A percentile compares a stretch with the other conserved stretches of the same genome.
Evolutionary conservation across 208 protist genomes (phyloP).

Genomic region (Trypanosoma caninum): DNA sequence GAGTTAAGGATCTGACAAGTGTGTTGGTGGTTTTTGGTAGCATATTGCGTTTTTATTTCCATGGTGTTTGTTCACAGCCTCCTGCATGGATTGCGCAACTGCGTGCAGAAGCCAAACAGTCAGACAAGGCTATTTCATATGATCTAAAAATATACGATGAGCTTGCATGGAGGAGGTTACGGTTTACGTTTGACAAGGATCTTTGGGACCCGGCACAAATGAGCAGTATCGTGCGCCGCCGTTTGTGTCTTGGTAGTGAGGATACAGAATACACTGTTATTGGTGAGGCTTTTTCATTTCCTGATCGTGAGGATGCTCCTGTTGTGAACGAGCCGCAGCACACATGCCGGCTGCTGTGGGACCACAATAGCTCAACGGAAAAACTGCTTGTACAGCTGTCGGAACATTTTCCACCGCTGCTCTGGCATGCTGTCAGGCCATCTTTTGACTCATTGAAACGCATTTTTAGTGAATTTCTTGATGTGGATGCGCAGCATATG

Average conservation of each 20-base stretch:
- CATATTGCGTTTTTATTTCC: neutral
- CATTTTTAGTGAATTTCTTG: conserved; percentile 88
- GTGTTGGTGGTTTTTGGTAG: neutral
- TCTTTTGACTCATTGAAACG: conserved; percentile 66
- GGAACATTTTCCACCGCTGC: conserved; percentile 82
- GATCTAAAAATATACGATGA: conserved; percentile 90
- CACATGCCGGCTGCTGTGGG: conserved; percentile 80
- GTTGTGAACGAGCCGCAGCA: conserved; percentile 86
- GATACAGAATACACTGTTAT: conserved; percentile 89
- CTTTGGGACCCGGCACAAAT: conserved; percentile 76
- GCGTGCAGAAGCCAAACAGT: conserved; percentile 58
- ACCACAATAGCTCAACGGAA: conserved; percentile 84
- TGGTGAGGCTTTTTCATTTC: conserved; percentile 90
- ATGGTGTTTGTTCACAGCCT: neutral
- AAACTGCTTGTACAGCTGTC: conserved; percentile 91
- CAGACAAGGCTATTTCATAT: conserved; percentile 75
- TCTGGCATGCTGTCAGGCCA: conserved; percentile 90
- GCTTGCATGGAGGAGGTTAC: conserved; percentile 69
- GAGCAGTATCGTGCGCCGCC: conserved; percentile 73
- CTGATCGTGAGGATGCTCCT: conserved; percentile 86
- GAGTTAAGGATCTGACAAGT: neutral
- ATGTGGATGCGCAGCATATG: conserved; percentile 89
- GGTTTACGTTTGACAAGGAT: conserved; percentile 81
- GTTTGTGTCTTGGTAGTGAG: conserved; percentile 78
- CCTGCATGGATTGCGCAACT: conserved; percentile 74